Conservation (phyloP, 1,284 basidiomycete species). For the Moesziomyces antarcticus region DNA sequence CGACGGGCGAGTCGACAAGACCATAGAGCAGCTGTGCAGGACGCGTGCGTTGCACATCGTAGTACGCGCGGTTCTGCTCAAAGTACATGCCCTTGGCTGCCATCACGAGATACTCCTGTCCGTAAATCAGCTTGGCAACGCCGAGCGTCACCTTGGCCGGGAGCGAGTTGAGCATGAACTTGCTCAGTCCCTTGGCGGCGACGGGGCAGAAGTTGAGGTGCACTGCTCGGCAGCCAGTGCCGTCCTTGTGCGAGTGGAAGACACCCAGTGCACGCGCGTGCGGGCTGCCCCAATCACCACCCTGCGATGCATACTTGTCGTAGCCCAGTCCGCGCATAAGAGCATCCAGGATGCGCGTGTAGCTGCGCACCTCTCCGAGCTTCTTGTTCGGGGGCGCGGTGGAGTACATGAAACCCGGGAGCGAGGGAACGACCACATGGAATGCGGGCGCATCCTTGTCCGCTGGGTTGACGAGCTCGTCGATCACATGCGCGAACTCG, state of each 20-base stretch:
- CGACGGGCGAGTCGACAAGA: slow-evolving; percentile 53
- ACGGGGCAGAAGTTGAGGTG: slow-evolving; percentile 62
- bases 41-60: slow-evolving; percentile 45
- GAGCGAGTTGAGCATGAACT: slow-evolving; percentile 36
- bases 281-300: slow-evolving; percentile 61
- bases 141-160: slow-evolving; percentile 38
- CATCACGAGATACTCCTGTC: slow-evolving; percentile 36
- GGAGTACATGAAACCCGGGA: slow-evolving; percentile 59
- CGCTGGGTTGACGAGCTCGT: slow-evolving; percentile 37
- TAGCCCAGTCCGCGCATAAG: slow-evolving; percentile 58
- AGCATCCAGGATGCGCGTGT: slow-evolving; percentile 50
- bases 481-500: slow-evolving; percentile 47
- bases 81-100: slow-evolving; percentile 38
- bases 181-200: slow-evolving; percentile 35
- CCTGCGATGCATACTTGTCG: slow-evolving; percentile 53
- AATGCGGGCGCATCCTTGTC: slow-evolving; percentile 50
- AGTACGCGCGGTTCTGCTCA: slow-evolving; percentile 48
- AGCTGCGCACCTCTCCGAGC: slow-evolving; percentile 45
- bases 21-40: slow-evolving; percentile 50
- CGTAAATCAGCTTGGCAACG: slow-evolving; percentile 39
- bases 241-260: slow-evolving; percentile 44
- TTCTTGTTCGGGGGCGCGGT: slow-evolving; percentile 42
- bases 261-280: slow-evolving; percentile 47
- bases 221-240: slow-evolving; percentile 52
- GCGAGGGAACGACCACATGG: slow-evolving; percentile 60